Conservation (phyloP, 306 rosid species). For the Mimosa pudica region DNA sequence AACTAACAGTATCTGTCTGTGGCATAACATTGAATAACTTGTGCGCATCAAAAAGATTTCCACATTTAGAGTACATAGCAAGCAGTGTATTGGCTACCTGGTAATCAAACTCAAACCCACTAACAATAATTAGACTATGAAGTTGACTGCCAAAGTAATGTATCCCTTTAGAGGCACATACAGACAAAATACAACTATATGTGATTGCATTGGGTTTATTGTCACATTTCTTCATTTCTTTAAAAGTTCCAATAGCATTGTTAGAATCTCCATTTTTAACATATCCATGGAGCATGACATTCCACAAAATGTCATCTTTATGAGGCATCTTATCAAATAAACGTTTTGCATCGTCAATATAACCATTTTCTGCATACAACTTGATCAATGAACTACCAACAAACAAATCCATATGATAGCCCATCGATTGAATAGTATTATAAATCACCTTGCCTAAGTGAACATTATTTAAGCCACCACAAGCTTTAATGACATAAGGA, state of each 20-base stretch:
- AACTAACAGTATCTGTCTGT: slow-evolving; percentile 60
- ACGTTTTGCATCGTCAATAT: slow-evolving; percentile 54
- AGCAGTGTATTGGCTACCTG: slow-evolving; percentile 65
- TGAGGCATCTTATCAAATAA: slow-evolving; percentile 69
- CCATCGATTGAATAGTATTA: slow-evolving; percentile 44
- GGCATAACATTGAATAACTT: slow-evolving; percentile 55
- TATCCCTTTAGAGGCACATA: slow-evolving; percentile 59
- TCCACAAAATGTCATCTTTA: slow-evolving; percentile 70
- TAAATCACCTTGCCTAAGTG: slow-evolving; percentile 60
- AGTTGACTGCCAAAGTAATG: slow-evolving; percentile 64
- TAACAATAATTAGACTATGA: slow-evolving; percentile 61
- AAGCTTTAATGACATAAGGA: slow-evolving; percentile 78
- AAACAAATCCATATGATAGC: slow-evolving; percentile 63
- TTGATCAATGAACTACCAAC: slow-evolving; percentile 74
- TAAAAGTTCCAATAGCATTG: slow-evolving; percentile 51
- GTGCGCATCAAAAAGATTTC: slow-evolving; percentile 48
- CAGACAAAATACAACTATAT: slow-evolving; percentile 57
- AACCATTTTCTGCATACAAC: slow-evolving; percentile 64
- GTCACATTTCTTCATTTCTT: slow-evolving; percentile 51
- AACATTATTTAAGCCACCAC: slow-evolving; percentile 66
- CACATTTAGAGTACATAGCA: slow-evolving; percentile 70
- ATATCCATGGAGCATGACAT: slow-evolving; percentile 79
- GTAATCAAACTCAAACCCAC: slow-evolving; percentile 62
- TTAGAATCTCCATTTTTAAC: slow-evolving; percentile 56
- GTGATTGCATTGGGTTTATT: slow-evolving; percentile 58